Evolutionary conservation across 257 asterid species (phyloP).

Genomic region (Voacanga thouarsii): DNA sequence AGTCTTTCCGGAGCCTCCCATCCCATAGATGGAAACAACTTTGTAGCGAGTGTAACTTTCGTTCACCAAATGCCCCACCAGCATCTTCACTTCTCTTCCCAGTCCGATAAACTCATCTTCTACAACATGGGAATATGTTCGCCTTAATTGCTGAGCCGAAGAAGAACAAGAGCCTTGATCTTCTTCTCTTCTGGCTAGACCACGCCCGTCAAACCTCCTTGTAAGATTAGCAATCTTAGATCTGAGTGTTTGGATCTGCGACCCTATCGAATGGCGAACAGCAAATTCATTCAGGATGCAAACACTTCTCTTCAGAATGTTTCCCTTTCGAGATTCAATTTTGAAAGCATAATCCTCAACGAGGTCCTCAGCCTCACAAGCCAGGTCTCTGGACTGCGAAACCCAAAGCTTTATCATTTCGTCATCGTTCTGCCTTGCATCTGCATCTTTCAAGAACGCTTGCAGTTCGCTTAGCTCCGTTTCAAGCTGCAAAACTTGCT

Average conservation of each 20-base stretch:
- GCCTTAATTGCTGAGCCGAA: too few species aligned
- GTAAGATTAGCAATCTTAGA: not conserved
- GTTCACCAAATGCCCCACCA: not conserved
- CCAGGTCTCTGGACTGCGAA: constrained; percentile 6
- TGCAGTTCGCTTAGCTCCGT: constrained; percentile 1
- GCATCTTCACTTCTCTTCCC: not conserved
- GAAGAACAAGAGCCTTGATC: not conserved
- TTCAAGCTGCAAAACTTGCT: constrained; percentile 6
- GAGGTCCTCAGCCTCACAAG: too few species aligned
- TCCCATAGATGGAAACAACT: not conserved
- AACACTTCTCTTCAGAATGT: too few species aligned
- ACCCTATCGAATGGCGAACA: not conserved
- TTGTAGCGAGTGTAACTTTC: not conserved
- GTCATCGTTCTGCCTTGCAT: not conserved
- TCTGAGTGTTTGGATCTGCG: not conserved
- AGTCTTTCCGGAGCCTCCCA: constrained; percentile 27
- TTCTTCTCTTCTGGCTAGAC: constrained; percentile 3
- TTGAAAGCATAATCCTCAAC: too few species aligned
- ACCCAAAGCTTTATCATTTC: constrained; percentile 1
- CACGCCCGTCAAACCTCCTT: constrained; percentile 1
- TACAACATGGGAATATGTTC: not conserved
- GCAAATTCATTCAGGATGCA: not conserved
- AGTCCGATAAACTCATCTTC: constrained; percentile 1
- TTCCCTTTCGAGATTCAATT: too few species aligned
- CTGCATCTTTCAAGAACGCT: constrained; percentile 1